These are phyloP conservation scores for Phoma herbarum DNA, from an alignment of 2,329 filamentous ascomycete species.

Conservation along the genomic window DNA sequence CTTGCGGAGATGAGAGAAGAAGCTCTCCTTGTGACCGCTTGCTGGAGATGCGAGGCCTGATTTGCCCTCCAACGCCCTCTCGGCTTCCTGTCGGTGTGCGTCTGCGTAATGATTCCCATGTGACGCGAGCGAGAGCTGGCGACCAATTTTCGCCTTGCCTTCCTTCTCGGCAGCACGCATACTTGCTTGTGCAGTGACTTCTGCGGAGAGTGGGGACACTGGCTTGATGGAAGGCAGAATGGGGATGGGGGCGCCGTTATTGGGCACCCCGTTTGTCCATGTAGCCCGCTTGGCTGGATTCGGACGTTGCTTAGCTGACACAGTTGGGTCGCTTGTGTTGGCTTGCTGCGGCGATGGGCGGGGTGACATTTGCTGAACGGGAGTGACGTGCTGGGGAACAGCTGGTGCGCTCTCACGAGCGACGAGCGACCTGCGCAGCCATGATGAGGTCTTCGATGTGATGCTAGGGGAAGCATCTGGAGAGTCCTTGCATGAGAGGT, in stretches of 20 bases:
- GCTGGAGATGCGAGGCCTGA: constrained; percentile 78
- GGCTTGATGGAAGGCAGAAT: constrained; percentile 94
- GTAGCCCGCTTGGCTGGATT: constrained; percentile 83
- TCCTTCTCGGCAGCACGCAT: constrained; percentile 65
- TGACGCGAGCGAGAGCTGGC: constrained; percentile 91
- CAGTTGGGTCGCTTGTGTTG: constrained; percentile 55
- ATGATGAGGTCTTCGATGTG: constrained; percentile 82
- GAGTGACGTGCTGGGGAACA: constrained; percentile 56
- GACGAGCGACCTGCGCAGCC: constrained; percentile 96
- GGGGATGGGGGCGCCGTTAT: constrained; percentile 87
- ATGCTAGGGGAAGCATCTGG: constrained; percentile 67
- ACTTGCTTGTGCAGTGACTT: constrained; percentile 88
- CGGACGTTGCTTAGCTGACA: constrained; percentile 62
- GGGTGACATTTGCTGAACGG: constrained; percentile 53
- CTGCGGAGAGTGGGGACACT: constrained; percentile 94
- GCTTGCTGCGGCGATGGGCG: constrained; percentile 55
- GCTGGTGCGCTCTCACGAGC: constrained; percentile 74
- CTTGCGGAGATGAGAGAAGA: constrained; percentile 97
- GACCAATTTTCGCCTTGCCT: constrained; percentile 85
- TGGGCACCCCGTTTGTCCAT: constrained; percentile 82
- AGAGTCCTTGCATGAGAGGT: constrained; percentile 70
- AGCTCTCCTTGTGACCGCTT: constrained; percentile 87
- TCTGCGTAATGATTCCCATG: constrained; percentile 93
- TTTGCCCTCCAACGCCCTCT: constrained; percentile 86
- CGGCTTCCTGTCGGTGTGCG: constrained; percentile 87